phyloP scores from a whole-genome alignment of 441 rosid genomes.

The Caryocar brasiliense region DNA sequence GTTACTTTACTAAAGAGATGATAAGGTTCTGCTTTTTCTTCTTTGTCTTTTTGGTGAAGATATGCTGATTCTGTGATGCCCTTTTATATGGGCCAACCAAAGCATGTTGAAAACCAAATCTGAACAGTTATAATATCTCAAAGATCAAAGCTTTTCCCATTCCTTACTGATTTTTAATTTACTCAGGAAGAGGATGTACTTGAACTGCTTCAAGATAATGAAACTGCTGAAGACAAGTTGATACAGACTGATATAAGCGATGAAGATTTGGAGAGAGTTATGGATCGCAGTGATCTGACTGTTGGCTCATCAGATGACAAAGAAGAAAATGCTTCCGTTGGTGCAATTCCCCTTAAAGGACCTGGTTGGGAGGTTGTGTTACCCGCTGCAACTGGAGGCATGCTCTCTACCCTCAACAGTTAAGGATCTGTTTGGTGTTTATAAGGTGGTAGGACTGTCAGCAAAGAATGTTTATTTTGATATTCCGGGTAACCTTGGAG shows the following conservation, averaged over 20 bases:
- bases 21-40: no score
- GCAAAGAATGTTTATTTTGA: no score
- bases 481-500: no score
- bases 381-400: slow-evolving; percentile 60
- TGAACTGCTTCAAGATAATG: slow-evolving; percentile 61
- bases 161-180: not conserved
- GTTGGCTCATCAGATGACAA: slow-evolving; percentile 11
- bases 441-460: not conserved
- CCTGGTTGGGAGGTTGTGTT: slow-evolving; percentile 98
- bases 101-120: no score
- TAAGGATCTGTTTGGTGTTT: slow-evolving; percentile 9
- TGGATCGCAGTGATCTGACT: slow-evolving; percentile 72
- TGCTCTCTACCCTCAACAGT: slow-evolving; percentile 74
- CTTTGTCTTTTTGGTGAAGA: no score
- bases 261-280: slow-evolving; percentile 57
- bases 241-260: slow-evolving; percentile 80
- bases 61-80: no score
- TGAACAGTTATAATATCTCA: no score
- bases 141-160: not conserved
- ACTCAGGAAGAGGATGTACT: slow-evolving; percentile 82
- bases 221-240: slow-evolving; percentile 77
- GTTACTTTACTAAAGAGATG: no score
- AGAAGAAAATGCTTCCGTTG: slow-evolving; percentile 18
- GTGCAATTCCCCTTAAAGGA: slow-evolving; percentile 57
- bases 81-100: no score